Percentiles rank a stretch among this genome's conserved stretches.
These are phyloP conservation scores for Eruca vesicaria DNA, from an alignment of 441 rosid species.

Conservation along the genomic window DNA sequence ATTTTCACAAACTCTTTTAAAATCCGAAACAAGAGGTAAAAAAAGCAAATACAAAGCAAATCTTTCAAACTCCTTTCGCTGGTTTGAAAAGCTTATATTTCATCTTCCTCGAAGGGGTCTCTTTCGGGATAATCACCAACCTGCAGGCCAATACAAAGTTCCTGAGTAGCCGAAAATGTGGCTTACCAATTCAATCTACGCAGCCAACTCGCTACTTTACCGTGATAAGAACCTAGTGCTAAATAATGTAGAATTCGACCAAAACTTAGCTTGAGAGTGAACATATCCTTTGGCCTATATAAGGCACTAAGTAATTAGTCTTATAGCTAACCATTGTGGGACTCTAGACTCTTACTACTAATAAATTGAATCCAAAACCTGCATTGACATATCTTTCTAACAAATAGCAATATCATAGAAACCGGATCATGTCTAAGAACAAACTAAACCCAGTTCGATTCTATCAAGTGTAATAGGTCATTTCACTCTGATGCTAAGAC, in stretches of 20 bases:
- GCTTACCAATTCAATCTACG: neutral
- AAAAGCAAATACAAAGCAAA: neutral
- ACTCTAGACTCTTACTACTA: constrained; percentile 3
- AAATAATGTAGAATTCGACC: no score
- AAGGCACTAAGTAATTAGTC: neutral
- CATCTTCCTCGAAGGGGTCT: constrained; percentile 65
- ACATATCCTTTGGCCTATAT: neutral
- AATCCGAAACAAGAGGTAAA: neutral
- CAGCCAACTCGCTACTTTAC: neutral
- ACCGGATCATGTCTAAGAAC: neutral
- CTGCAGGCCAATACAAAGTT: constrained; percentile 35
- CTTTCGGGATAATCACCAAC: constrained; percentile 69
- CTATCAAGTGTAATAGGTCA: neutral
- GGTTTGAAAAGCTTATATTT: constrained; percentile 41
- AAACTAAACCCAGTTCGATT: neutral
- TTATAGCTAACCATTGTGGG: neutral
- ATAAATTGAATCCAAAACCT: neutral
- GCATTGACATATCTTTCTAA: neutral
- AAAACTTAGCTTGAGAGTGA: neutral
- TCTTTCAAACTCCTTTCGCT: constrained; percentile 4
- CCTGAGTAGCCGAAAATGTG: neutral
- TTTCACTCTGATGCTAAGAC: neutral
- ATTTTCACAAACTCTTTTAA: constrained; percentile 18
- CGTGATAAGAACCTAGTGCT: neutral
- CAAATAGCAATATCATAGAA: neutral